These are phyloP conservation scores for Colletotrichum neosansevieriae DNA, from an alignment of 2,329 filamentous ascomycete genomes.

Conservation along the genomic window DNA sequence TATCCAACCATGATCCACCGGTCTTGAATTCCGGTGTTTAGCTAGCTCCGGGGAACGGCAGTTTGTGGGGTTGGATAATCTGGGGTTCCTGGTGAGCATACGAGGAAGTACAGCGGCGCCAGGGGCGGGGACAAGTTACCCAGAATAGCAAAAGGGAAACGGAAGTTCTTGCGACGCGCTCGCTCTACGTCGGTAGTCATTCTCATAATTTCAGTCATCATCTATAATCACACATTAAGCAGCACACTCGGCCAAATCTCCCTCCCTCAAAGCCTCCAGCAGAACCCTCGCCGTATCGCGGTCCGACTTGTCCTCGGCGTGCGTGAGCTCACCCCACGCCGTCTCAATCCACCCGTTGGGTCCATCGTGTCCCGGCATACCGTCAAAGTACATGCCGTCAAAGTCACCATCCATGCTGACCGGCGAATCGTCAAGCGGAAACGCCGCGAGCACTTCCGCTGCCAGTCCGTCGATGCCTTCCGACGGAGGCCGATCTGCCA, in stretches of 20 bases:
- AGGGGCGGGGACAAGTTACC: too few relatives aligned
- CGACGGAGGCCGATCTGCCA: conserved; percentile 43
- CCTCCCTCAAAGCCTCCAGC: conserved; percentile 53
- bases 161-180: background rate
- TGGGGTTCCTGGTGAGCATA: background rate
- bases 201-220: background rate
- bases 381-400: conserved; percentile 46
- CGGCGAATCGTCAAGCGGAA: conserved; percentile 46
- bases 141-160: too few relatives aligned
- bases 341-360: conserved; percentile 53
- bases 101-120: too few relatives aligned
- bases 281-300: conserved; percentile 53
- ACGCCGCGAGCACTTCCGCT: conserved; percentile 49
- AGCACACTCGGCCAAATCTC: conserved; percentile 42
- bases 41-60: background rate
- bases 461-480: conserved; percentile 49
- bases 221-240: background rate
- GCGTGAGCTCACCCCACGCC: conserved; percentile 50
- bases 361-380: conserved; percentile 46
- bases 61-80: background rate
- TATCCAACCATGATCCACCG: background rate
- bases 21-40: background rate
- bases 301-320: conserved; percentile 47
- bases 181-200: background rate
- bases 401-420: conserved; percentile 43